Evolutionary conservation across 257 asterid genomes (phyloP).

Genomic region (Plectranthus barbatus): DNA sequence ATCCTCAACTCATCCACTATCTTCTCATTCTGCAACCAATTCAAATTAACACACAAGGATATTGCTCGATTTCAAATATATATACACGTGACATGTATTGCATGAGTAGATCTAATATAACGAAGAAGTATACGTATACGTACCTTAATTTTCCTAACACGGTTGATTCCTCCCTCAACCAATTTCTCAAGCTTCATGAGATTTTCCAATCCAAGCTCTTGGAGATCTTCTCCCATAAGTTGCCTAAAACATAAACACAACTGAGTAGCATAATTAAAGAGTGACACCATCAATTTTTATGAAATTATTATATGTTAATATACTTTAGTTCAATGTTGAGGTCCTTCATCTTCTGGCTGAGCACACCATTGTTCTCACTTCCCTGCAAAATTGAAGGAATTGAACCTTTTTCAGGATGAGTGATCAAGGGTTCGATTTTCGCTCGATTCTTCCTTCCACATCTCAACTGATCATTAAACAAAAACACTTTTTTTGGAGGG

Average conservation of each 20-base stretch:
- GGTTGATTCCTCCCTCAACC: slow-evolving; percentile 41
- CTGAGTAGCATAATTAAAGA: not conserved
- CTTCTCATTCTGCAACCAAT: slow-evolving; percentile 39
- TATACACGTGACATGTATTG: no score
- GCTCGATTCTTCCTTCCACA: no score
- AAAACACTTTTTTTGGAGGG: no score
- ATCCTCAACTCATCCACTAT: slow-evolving; percentile 29
- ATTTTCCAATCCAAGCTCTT: slow-evolving; percentile 45
- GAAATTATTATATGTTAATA: no score
- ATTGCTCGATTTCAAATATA: not conserved
- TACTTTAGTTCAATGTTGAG: slow-evolving; percentile 46
- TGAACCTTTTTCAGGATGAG: no score
- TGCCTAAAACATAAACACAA: slow-evolving; percentile 23
- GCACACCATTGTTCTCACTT: slow-evolving; percentile 22
- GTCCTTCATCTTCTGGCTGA: slow-evolving; percentile 30
- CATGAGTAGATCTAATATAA: no score
- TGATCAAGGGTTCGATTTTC: no score
- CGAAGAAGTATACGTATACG: no score
- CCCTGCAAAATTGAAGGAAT: slow-evolving; percentile 16
- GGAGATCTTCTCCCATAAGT: slow-evolving; percentile 51
- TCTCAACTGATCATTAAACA: no score
- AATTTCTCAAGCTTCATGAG: slow-evolving; percentile 50
- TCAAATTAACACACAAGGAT: not conserved
- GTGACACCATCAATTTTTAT: no score
- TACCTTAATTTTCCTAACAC: slow-evolving; percentile 44